Conservation (phyloP, 2,329 filamentous ascomycete genomes). For the Emergomyces africanus region DNA sequence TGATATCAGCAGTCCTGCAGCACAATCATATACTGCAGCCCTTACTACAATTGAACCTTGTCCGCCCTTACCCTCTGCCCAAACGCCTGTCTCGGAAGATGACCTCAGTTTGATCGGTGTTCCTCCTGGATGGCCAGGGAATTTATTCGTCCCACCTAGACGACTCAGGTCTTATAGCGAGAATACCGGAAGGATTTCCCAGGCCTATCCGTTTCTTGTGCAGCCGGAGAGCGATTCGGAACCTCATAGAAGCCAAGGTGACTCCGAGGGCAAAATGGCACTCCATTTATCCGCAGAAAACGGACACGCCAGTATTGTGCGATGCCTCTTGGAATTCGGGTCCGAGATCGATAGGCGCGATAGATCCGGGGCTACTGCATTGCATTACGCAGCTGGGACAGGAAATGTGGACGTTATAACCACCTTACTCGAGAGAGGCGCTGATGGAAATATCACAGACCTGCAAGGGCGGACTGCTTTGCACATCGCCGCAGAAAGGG, state of each 20-base stretch:
- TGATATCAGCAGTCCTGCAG: background rate
- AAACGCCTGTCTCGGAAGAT: background rate
- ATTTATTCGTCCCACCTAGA: background rate
- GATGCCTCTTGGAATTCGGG: background rate
- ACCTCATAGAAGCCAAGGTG: background rate
- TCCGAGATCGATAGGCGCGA: background rate
- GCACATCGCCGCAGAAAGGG: background rate
- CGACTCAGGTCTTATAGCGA: background rate
- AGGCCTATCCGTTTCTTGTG: background rate
- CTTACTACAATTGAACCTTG: background rate
- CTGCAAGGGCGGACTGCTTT: background rate
- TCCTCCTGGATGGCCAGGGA: background rate
- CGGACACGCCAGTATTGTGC: background rate
- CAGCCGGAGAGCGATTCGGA: background rate
- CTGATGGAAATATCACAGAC: background rate
- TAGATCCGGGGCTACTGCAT: background rate
- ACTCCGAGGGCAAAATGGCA: background rate
- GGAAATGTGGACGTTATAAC: background rate
- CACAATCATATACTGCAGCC: background rate
- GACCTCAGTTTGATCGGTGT: background rate
- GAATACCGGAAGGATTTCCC: background rate
- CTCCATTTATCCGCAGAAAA: background rate
- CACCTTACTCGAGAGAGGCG: background rate
- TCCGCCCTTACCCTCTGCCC: background rate
- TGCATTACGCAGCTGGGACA: background rate